Conservation (phyloP, 2,329 filamentous ascomycete genomes). For the Thielaviopsis euricoi region DNA sequence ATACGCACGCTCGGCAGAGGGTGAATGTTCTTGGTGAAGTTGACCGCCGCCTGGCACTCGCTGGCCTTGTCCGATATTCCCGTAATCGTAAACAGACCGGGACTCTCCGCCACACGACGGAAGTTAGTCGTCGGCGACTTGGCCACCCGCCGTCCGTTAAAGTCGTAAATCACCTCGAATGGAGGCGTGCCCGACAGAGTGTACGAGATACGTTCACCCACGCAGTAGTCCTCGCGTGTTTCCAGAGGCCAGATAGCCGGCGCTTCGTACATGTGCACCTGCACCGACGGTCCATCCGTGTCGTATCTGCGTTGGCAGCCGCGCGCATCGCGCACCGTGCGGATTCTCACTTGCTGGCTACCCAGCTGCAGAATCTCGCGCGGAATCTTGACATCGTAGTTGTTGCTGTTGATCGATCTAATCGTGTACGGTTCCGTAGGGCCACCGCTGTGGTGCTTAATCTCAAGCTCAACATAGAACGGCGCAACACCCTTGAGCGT, state of each 20-base stretch:
- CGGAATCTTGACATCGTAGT: constrained; percentile 69
- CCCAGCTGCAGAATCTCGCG: constrained; percentile 72
- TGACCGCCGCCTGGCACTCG: constrained; percentile 66
- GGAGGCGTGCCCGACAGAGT: constrained; percentile 79
- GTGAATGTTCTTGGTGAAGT: constrained; percentile 72
- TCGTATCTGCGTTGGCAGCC: constrained; percentile 73
- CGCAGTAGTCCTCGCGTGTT: constrained; percentile 74
- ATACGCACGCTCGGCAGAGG: constrained; percentile 83
- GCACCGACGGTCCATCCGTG: constrained; percentile 55
- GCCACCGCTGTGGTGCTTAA: constrained; percentile 74
- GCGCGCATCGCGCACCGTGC: constrained; percentile 71
- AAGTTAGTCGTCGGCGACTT: constrained; percentile 68
- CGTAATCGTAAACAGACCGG: constrained; percentile 77
- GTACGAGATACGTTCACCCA: constrained; percentile 87
- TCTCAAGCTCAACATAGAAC: constrained; percentile 80
- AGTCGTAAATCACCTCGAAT: constrained; percentile 85
- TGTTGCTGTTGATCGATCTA: constrained; percentile 57
- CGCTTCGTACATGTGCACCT: constrained; percentile 84
- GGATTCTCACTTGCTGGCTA: constrained; percentile 76
- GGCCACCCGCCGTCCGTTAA: constrained; percentile 68
- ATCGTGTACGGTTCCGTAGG: constrained; percentile 70
- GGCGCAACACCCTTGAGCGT: constrained; percentile 68
- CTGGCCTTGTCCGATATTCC: constrained; percentile 76
- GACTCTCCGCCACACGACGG: constrained; percentile 79
- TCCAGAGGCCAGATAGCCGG: constrained; percentile 83